Evolutionary conservation across 805 yeast genomes (phyloP), one percentile per base, ranked within the genome.

Genomic region (Kluyveromyces siamensis): DNA sequence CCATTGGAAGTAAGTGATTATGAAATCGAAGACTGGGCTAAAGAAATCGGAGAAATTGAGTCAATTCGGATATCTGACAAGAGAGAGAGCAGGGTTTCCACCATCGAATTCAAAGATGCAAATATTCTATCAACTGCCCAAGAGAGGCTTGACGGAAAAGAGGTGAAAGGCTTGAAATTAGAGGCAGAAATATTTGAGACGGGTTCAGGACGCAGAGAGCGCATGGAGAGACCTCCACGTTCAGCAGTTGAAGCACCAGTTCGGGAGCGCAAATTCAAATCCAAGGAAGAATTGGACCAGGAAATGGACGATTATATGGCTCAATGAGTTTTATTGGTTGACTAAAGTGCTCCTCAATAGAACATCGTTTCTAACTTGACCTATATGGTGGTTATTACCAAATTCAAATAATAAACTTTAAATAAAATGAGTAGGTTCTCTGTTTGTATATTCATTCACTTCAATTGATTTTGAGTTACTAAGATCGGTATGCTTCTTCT

Each of bases 1-100:
- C 65, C 66, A 2, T 45, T 65, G 21, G 62, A 60, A 30, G 59
- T 52, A 7, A 61, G 67, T 16, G 69, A 65, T 44, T 63, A 51
- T 47, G 45, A 53, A 8, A 47, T 63, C 13, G 69, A 63, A 48
- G 69, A 65, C 48, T 47, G 62, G 53, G 49, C 63, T n/a, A 62
- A 62, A 30, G 66, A 61, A 40, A 50, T 56, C 40, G 61, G 60
- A 2, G 49, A 49, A 27, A 40, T 51, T 5, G 46, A 50, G 14
- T 61, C 52, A 33, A 44, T 52, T 7, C 60, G 59, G 30, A 50
- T 62, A 33, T 56, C 53, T 43, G 69, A 65, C 43, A 50, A 52
- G 6, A 55, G 61, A 47, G 65, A 60, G 8, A 53, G 51, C 37
- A 58, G 69, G 45, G 53, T 58, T n/a, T 63, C 62, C 38, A 52